Evolutionary conservation across 139 green algal genomes (phyloP), one percentile per base, ranked within the genome.

Genomic region (Haematococcus sp.): DNA sequence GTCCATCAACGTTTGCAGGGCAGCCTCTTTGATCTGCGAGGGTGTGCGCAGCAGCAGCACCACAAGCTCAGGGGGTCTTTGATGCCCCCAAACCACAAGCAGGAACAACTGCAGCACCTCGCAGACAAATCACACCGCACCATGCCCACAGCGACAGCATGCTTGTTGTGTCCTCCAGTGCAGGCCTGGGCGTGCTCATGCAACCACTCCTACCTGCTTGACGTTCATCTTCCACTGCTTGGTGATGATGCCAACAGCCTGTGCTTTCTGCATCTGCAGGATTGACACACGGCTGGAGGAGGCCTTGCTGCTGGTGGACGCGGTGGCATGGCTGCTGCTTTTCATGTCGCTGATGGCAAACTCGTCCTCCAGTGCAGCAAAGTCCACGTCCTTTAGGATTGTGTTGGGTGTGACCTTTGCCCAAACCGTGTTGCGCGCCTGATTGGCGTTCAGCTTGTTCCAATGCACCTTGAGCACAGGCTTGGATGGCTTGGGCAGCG

Each of bases 391-490:
- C 0, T 68, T 68, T 30, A 68, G 61, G 25, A 68, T 22, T 7
- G 11, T 68, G 61, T 68, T 68, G 31, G n/a, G 17, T 49, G 16
- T 17, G 7, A 19, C 65, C 76, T 83, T 68, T 0, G 49, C 46
- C 76, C 76, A 84, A 0, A 82, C 82, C 19, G 73, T 80, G 66
- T 76, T 30, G 30, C 61, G 73, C 5, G 76, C 70, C 30, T 78
- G 55, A 31, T 73, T 70, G 1, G 63, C 32, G 2, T 71, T 75
- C 30, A 87, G 5, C 64, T 87, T 87, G 7, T 60, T 40, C 78
- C 79, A 84, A 66, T 80, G 77, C 28, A 88, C 63, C 76, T 86
- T 83, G 20, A 71, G 55, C 11, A 71, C 81, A 0, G 73, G 76
- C 63, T 77, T 79, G 63, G 52, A 71, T 2, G 74, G 74, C 15